Evolutionary conservation across 164 flowering plant genomes (phyloP).

Genomic region (Macadamia integrifolia): DNA sequence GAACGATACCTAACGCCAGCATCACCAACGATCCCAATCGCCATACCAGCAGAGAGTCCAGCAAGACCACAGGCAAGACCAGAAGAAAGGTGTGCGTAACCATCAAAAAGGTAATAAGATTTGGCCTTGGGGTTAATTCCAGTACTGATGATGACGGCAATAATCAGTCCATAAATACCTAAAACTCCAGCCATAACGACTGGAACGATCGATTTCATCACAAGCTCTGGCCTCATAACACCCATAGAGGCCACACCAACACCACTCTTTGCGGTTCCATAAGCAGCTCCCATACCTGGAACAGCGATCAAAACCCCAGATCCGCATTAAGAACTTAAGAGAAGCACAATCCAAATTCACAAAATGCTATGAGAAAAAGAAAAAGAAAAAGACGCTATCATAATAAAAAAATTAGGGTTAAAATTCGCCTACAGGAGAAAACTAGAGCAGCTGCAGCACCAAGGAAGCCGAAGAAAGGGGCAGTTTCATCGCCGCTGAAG

Average conservation of each 20-base stretch:
- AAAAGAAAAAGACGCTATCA: not conserved
- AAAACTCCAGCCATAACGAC: slow-evolving; percentile 93
- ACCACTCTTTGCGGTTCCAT: slow-evolving; percentile 88
- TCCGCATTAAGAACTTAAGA: slow-evolving; percentile 5
- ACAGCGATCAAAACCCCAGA: not conserved
- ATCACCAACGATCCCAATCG: slow-evolving; percentile 87
- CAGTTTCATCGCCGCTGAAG: slow-evolving; percentile 80
- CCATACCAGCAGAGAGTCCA: slow-evolving; percentile 91
- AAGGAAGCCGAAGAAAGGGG: slow-evolving; percentile 83
- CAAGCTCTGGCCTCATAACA: slow-evolving; percentile 88
- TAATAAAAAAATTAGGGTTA: not conserved
- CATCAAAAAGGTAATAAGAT: slow-evolving; percentile 73
- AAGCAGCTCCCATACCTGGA: slow-evolving; percentile 93
- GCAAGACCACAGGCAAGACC: slow-evolving; percentile 90
- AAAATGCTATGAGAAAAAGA: not conserved
- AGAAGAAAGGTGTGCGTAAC: slow-evolving; percentile 79
- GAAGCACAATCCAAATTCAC: not conserved
- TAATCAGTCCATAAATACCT: slow-evolving; percentile 80
- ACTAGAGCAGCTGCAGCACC: slow-evolving; percentile 86
- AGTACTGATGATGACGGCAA: slow-evolving; percentile 85
- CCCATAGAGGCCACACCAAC: slow-evolving; percentile 94
- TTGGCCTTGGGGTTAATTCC: slow-evolving; percentile 90
- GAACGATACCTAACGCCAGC: slow-evolving; percentile 74
- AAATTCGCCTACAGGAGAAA: slow-evolving; percentile 55
- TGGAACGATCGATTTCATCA: slow-evolving; percentile 87